Evolutionary conservation across 768 basidiomycete species (phyloP).

Genomic region (Xerocomellus dryophilus): DNA sequence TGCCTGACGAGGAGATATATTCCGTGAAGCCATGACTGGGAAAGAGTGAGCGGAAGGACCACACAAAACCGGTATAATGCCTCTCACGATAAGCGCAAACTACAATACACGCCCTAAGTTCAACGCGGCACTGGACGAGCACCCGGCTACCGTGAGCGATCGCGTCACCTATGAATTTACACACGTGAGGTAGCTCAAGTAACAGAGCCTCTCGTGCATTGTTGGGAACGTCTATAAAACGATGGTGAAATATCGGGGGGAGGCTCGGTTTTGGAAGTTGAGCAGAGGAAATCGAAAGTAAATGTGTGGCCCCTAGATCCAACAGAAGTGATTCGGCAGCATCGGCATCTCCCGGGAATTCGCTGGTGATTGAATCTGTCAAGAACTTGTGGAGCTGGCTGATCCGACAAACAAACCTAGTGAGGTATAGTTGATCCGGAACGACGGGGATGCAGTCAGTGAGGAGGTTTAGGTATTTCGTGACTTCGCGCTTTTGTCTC

Average conservation of each 20-base stretch:
- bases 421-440: constrained; percentile 48
- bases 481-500: constrained; percentile 50
- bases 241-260: constrained; percentile 34
- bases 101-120: constrained; percentile 51
- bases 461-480: constrained; percentile 48
- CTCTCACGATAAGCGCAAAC: constrained; percentile 52
- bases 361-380: constrained; percentile 33
- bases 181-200: constrained; percentile 44
- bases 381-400: neutral
- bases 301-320: constrained; percentile 52
- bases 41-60: neutral
- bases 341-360: constrained; percentile 53
- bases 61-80: neutral
- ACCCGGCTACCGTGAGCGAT: constrained; percentile 42
- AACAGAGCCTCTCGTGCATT: constrained; percentile 41
- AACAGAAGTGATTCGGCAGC: constrained; percentile 49
- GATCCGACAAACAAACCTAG: constrained; percentile 37
- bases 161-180: constrained; percentile 44
- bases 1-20: constrained; percentile 40
- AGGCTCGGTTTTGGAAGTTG: constrained; percentile 36
- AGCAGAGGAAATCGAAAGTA: constrained; percentile 56
- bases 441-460: constrained; percentile 52
- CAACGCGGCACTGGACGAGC: constrained; percentile 53
- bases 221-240: constrained; percentile 42
- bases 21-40: constrained; percentile 47